Evolutionary conservation across 73 alveolate genomes (phyloP).

Genomic region (Blepharisma japonicum): DNA sequence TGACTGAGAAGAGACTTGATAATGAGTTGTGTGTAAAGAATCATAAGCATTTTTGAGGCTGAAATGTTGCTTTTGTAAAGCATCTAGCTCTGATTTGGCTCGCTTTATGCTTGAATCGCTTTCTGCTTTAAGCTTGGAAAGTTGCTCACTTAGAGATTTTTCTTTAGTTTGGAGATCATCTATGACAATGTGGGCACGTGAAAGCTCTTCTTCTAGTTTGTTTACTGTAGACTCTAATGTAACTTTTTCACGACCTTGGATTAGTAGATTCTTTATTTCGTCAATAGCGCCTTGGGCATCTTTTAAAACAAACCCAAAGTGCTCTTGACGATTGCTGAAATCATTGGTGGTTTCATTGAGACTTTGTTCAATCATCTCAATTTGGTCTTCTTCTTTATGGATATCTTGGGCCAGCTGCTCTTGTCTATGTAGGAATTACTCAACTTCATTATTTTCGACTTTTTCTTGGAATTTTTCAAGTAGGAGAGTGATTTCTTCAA

Average conservation of each 20-base stretch:
- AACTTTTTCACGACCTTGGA: constrained; percentile 12
- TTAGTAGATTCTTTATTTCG: not conserved
- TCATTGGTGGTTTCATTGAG: not conserved
- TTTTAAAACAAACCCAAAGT: not conserved
- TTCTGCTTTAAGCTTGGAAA: not conserved
- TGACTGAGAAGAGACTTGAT: not conserved
- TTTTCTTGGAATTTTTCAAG: constrained; percentile 27
- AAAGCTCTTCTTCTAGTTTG: constrained; percentile 4
- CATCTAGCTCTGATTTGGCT: not conserved
- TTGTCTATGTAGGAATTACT: not conserved
- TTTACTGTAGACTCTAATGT: not conserved
- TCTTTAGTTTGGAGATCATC: constrained; percentile 15
- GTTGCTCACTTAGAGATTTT: not conserved
- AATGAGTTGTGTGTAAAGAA: not conserved
- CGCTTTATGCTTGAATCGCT: not conserved
- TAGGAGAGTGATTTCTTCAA: constrained; percentile 6
- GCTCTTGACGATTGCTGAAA: not conserved
- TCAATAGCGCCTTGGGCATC: constrained; percentile 3
- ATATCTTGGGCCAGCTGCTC: constrained; percentile 9
- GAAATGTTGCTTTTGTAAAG: not conserved
- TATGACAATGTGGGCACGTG: not conserved
- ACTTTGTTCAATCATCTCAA: constrained; percentile 2
- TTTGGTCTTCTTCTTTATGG: not conserved
- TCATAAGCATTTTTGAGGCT: not conserved
- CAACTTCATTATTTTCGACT: constrained; percentile 20